Evolutionary conservation across 2,329 filamentous ascomycete genomes (phyloP).

Genomic region (Drechslerella coelobrocha): DNA sequence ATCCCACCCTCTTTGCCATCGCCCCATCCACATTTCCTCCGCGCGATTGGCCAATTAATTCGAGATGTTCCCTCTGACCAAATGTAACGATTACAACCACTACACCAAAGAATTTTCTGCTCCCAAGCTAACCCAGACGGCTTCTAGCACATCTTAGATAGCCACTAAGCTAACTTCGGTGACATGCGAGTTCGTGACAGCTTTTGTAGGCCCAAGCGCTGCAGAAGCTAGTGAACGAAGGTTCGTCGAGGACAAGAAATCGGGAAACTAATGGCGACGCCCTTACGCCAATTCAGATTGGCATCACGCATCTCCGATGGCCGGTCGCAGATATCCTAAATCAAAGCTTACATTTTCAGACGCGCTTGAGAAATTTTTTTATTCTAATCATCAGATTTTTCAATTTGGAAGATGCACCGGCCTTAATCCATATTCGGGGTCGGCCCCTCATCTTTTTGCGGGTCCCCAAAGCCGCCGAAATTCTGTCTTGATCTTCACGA

Average conservation of each 20-base stretch:
- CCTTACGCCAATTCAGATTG: not conserved
- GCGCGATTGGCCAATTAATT: slow-evolving; percentile 39
- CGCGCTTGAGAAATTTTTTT: no score
- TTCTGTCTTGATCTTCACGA: no score
- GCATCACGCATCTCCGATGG: no score
- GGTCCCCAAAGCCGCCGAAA: no score
- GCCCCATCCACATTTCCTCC: not conserved
- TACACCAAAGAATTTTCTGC: slow-evolving; percentile 2
- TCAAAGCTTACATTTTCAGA: no score
- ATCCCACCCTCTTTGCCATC: slow-evolving; percentile 20
- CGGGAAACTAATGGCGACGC: slow-evolving; percentile 30
- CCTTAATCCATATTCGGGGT: no score
- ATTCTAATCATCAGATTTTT: no score
- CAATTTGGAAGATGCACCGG: no score
- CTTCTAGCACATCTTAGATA: slow-evolving; percentile 7
- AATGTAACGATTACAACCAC: slow-evolving; percentile 50
- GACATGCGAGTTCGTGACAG: slow-evolving; percentile 21
- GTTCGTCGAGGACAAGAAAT: not conserved
- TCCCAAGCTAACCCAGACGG: slow-evolving; percentile 12
- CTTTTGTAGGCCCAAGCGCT: slow-evolving; percentile 7
- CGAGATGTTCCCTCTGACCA: slow-evolving; percentile 4
- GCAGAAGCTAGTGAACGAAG: slow-evolving; percentile 5
- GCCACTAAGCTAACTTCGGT: slow-evolving; percentile 15
- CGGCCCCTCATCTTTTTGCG: no score
- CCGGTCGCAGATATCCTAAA: no score